Base-by-base conservation (phyloP, 306 rosid species). In the Canavalia ensiformis region DNA sequence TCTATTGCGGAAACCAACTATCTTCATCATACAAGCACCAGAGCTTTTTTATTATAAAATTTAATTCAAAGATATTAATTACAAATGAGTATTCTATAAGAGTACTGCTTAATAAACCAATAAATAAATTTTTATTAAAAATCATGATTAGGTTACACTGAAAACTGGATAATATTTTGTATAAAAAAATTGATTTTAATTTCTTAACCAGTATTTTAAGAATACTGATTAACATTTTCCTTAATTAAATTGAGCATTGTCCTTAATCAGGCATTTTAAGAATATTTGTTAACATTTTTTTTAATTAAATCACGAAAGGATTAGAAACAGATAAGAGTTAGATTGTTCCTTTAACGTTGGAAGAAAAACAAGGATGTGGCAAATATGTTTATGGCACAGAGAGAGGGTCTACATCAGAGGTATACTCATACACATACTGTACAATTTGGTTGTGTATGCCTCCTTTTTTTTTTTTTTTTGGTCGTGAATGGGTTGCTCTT, bases 341-440 rank as follows among this genome's bases (percentile, higher is more conserved):
- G 37, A 44, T n/a, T 34, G 35, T 35, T 65, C 83, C 74, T 86
- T 79, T 64, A 64, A 58, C 49, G 35, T 29, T 47, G 81, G 87
- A 83, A 52, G 44, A 83, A 18, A 66, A 62, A 65, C n/a, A 64
- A 5, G 34, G 57, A 57, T 9, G 11, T 56, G 49, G 51, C 31
- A 42, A 39, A 25, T 41, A 11, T 41, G 37, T 46, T 18, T 56
- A 8, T 35, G 31, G 45, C 18, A 63, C 57, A 75, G 78, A 72
- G 66, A 75, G 78, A 72, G 72, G 86, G 85, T 87, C 87, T 56
- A 75, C 82, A 72, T 87, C 88, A 69, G 49, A 30, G 56, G 56
- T 8, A 44, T 71, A 51, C 37, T 49, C 65, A 70, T 87, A 25
- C 47, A 74, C 10, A 70, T 87, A 9, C 44, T 77, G 90, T 66